Percentiles rank a stretch among this genome's conserved stretches.
phyloP scores from a whole-genome alignment of 345 rosid genomes.

The Leavenworthia alabamica region DNA sequence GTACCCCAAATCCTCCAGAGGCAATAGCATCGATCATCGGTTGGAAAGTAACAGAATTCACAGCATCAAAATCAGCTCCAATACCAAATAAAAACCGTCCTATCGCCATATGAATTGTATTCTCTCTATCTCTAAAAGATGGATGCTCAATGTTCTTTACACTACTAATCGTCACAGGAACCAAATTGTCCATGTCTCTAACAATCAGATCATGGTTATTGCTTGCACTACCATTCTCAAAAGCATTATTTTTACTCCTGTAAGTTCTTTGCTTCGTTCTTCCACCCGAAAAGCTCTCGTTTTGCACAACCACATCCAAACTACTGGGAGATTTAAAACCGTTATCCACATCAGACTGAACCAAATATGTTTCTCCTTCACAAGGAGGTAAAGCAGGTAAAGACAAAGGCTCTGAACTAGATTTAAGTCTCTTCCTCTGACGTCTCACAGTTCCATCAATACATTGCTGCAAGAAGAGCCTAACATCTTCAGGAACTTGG shows the following conservation, averaged over 20 bases:
- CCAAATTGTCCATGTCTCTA: conserved; percentile 24
- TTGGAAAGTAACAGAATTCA: conserved; percentile 60
- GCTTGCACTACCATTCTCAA: conserved; percentile 37
- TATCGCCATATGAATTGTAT: conserved; percentile 42
- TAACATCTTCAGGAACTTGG: conserved; percentile 58
- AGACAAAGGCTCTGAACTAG: conserved; percentile 38
- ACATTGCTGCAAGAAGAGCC: conserved; percentile 51
- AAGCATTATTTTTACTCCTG: conserved; percentile 31
- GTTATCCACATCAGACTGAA: conserved; percentile 37
- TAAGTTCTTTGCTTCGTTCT: conserved; percentile 32
- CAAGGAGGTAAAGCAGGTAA: conserved; percentile 33
- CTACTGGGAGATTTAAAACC: conserved; percentile 9
- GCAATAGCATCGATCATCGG: conserved; percentile 61
- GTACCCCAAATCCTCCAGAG: conserved; percentile 42
- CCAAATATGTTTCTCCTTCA: conserved; percentile 26
- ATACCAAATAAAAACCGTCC: conserved; percentile 71
- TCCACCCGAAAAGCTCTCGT: conserved; percentile 5
- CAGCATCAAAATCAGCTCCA: conserved; percentile 68
- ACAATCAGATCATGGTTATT: conserved; percentile 13
- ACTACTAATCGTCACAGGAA: conserved; percentile 27
- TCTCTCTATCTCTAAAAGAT: conserved; percentile 31
- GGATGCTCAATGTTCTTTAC: conserved; percentile 24
- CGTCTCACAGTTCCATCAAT: conserved; percentile 59
- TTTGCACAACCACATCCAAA: conserved; percentile 13
- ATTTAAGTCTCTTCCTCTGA: conserved; percentile 63